Percentiles rank a stretch among this genome's conserved stretches.
These are phyloP conservation scores for Chaetomium globosum DNA, from an alignment of 2,329 filamentous ascomycete species.

Conservation along the genomic window DNA sequence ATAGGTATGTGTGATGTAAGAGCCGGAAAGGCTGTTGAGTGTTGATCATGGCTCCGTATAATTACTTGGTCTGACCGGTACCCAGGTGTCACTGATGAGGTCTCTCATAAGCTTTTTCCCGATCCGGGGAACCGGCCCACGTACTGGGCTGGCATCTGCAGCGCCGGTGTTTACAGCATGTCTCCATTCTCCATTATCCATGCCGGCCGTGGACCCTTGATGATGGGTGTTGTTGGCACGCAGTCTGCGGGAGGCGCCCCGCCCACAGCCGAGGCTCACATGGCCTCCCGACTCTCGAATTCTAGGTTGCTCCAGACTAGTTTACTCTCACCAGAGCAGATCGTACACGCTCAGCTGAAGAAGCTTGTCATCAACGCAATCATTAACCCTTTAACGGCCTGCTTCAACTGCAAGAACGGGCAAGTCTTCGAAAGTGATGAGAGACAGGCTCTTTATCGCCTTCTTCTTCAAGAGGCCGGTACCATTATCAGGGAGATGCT, in stretches of 20 bases:
- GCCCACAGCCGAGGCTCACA: background rate
- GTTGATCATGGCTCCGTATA: background rate
- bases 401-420: slow-evolving; percentile 42
- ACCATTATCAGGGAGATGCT: slow-evolving; percentile 22
- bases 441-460: background rate
- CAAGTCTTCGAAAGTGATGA: slow-evolving; percentile 3
- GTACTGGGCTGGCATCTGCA: slow-evolving; percentile 29
- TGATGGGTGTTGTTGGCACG: slow-evolving; percentile 5
- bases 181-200: slow-evolving; percentile 39
- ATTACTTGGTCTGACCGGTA: background rate
- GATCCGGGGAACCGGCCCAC: slow-evolving; percentile 19
- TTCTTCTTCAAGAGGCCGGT: slow-evolving; percentile 25
- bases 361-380: slow-evolving; percentile 69
- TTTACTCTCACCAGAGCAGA: background rate
- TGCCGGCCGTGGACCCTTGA: slow-evolving; percentile 37
- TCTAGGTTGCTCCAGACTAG: slow-evolving; percentile 9
- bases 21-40: background rate
- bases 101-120: slow-evolving; percentile 13
- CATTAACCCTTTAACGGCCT: slow-evolving; percentile 67
- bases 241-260: background rate
- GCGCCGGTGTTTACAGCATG: slow-evolving; percentile 34
- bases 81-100: slow-evolving; percentile 17
- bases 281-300: slow-evolving; percentile 3
- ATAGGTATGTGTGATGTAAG: slow-evolving; percentile 53
- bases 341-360: slow-evolving; percentile 44